Evolutionary conservation across 1,139 yeast species (phyloP).

Genomic region (Saccharomycopsis phalli): DNA sequence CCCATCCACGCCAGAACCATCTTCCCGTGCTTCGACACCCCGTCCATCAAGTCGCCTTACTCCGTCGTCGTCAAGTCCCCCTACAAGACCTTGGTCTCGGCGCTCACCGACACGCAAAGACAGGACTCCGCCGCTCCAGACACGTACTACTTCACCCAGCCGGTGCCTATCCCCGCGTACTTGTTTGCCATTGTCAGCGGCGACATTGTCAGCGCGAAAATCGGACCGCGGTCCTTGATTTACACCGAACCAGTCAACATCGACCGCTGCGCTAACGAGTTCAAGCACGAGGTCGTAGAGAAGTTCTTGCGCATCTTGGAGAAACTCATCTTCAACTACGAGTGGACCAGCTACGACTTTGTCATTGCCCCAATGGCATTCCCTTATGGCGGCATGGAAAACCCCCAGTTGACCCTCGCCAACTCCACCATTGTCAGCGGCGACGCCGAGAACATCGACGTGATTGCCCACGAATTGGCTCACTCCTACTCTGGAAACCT

Average conservation of each 20-base stretch:
- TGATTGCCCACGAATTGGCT: conserved; percentile 85
- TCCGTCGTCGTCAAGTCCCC: conserved; percentile 53
- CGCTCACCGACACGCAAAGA: conserved; percentile 29
- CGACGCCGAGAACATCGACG: conserved; percentile 79
- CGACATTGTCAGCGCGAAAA: conserved; percentile 54
- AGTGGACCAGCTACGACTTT: conserved; percentile 80
- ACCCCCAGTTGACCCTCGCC: conserved; percentile 83
- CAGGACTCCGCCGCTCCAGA: conserved; percentile 22
- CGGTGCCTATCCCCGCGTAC: conserved; percentile 80
- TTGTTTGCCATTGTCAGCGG: conserved; percentile 83
- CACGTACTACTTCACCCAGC: conserved; percentile 52
- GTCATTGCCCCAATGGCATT: conserved; percentile 73
- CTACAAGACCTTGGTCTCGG: conserved; percentile 64
- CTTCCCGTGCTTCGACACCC: conserved; percentile 89
- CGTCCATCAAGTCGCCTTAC: conserved; percentile 66
- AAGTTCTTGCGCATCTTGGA: conserved; percentile 77
- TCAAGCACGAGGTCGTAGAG: conserved; percentile 68
- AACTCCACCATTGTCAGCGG: conserved; percentile 86
- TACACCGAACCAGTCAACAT: conserved; percentile 70
- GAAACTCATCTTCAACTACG: conserved; percentile 67
- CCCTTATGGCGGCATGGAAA: conserved; percentile 97
- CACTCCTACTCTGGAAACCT: conserved; percentile 91
- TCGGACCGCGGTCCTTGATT: conserved; percentile 83
- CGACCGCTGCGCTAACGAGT: conserved; percentile 67
- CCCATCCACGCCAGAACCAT: conserved; percentile 86